Evolutionary conservation across 2,329 filamentous ascomycete species (phyloP), one percentile per base, ranked within the genome.

Genomic region (Emmonsiellopsis sp.): DNA sequence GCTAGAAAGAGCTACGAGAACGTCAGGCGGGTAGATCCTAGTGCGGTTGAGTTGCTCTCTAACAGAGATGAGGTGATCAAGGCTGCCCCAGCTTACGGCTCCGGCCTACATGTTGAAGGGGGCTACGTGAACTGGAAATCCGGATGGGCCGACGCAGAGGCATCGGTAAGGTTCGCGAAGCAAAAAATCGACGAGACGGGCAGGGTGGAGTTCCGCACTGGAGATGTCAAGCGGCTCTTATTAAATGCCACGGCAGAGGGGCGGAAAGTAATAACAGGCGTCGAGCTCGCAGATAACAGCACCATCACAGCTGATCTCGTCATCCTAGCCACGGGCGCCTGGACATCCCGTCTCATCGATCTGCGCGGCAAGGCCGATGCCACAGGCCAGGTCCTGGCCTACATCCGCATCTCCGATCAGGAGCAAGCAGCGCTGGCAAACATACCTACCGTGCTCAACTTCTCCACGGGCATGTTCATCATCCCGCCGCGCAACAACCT

Each of bases 271-370:
- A 68, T 67, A 51, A 68, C 62, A 2, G 83, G 83, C 15, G 76
- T 84, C 13, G 62, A 64, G 34, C 73, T 87, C 9, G 62, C 63
- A 1, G 71, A 79, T 56, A 77, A 76, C 1, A 67, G 68, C 6
- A 71, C 65, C 8, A 58, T 89, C 6, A 72, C 70, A 3, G 87
- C 86, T 1, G 86, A 89, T 55, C 76, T 95, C 7, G 84, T 87
- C 35, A 76, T 96, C 53, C 77, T 95, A 2, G 90, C 92, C 0
- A 84, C 90, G 0, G 92, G 92, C 13, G 90, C 92, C 4, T 97
- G 92, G 91, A 89, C 87, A 2, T 81, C 84, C 2, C 78, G 80
- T 1, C 77, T 96, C 20, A 73, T 96, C 53, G 87, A 95, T 68
- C 75, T 96, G 0, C 77, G 84, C 46, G 88, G 89, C 30, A 81